A percentile compares a stretch with the other conserved stretches of the same genome.
Evolutionary conservation across 768 basidiomycete genomes (phyloP).

Genomic region (Chlorophyllum brunneum): DNA sequence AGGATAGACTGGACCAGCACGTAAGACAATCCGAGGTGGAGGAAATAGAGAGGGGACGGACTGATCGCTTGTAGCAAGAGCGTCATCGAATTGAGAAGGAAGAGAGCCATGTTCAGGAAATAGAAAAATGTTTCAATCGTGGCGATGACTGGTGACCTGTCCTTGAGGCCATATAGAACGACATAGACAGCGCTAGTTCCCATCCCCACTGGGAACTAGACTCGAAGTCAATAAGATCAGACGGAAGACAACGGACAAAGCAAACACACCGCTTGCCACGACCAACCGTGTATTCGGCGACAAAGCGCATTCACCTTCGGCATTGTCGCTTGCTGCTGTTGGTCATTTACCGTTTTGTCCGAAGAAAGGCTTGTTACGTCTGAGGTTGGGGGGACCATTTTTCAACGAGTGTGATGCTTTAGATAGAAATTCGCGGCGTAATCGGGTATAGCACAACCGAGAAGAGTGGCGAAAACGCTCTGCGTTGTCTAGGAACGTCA

Average conservation of each 20-base stretch:
- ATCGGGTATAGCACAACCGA: background rate
- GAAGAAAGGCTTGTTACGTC: constrained; percentile 4
- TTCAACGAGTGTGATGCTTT: constrained; percentile 9
- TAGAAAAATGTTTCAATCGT: constrained; percentile 40
- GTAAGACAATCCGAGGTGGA: background rate
- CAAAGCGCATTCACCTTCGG: constrained; percentile 7
- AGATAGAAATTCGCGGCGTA: background rate
- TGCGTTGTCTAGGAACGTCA: constrained; percentile 12
- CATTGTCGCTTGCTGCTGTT: background rate
- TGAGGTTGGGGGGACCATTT: background rate
- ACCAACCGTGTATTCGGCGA: constrained; percentile 43
- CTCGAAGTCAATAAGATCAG: background rate
- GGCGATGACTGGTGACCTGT: constrained; percentile 28
- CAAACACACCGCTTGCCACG: constrained; percentile 43
- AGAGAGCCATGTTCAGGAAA: constrained; percentile 41
- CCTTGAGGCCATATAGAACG: constrained; percentile 37
- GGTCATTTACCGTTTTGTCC: constrained; percentile 4
- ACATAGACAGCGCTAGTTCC: constrained; percentile 48
- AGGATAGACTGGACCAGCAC: constrained; percentile 35
- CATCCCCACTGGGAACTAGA: constrained; percentile 47
- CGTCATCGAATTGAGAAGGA: constrained; percentile 38
- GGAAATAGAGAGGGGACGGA: constrained; percentile 18
- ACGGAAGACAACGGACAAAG: background rate
- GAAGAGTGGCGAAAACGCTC: constrained; percentile 4
- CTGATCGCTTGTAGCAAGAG: constrained; percentile 39